Base-by-base conservation (phyloP, 2,329 filamentous ascomycete species). In the Colletotrichum sp. region DNA sequence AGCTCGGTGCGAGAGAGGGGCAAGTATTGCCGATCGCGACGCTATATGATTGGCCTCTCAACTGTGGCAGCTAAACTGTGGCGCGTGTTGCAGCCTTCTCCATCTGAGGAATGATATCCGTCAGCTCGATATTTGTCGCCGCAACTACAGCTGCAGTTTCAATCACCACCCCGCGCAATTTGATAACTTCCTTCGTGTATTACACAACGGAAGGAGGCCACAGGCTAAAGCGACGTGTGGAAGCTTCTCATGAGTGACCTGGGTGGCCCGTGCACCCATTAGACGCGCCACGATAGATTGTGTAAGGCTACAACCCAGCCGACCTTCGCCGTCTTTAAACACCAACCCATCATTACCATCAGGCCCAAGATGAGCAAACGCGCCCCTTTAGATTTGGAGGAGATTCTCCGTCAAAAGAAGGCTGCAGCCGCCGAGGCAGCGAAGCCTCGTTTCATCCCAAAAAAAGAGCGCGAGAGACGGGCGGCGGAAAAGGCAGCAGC, bases 361-460 rank as follows among this genome's bases (percentile, higher is more conserved):
- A n/a, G 34, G 18, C 68, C 16, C 2, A 76, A 67, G 43, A 74
- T 32, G 18, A 55, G 36, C 68, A 72, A 67, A 15, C 58, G 57
- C 77, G 81, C 82, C 8, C 94, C 94, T 10, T 87, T 98, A 64
- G 96, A 95, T 82, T 93, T 98, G 72, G 96, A 98, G 84, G 94
- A 98, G 80, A 90, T 98, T 6, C 86, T 98, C 26, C 92, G 92
- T 79, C 94, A 96, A 86, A 98, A 98, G 88, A 95, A 94, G 82
- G 95, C 95, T 77, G 94, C 94, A 32, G 95, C 97, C 85, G 94
- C 94, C 43, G 95, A 94, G 18, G 94, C 95, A 12, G 91, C 95
- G 71, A 98, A 97, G 88, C 96, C 96, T 7, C 96, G 95, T 83
- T 98, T 98, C 82, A 87, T 98, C 26, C 94, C 94, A 6, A 97